Evolutionary conservation across 1,139 yeast species (phyloP), one percentile per base, ranked within the genome.

Genomic region (Wickerhamomyces sp.): DNA sequence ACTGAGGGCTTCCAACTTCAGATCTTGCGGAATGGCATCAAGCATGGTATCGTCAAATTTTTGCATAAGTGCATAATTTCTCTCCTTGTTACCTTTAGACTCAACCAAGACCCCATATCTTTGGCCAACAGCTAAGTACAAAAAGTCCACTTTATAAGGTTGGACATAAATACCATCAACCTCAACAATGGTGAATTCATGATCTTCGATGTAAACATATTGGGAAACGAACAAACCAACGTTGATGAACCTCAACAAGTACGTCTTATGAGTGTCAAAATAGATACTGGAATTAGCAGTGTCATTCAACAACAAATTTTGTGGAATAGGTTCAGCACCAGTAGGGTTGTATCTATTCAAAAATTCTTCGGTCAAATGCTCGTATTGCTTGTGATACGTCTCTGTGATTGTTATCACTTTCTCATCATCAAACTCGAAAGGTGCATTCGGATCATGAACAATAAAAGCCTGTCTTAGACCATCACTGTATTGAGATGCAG

Each of bases 301-400:
- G 43, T 82, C 83, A 52, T 82, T 81, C 53, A 82, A 70, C 36
- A 82, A 61, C 25, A 75, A 51, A 50, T 75, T 78, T 43, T 77
- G 77, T 7, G 91, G 91, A 38, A 82, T 71, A 25, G 91, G 91
- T 55, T 83, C 93, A 26, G 85, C 87, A 37, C 93, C 93, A 2
- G 89, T 81, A 22, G 93, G 93, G 47, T 83, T 83, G 53, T 71
- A 82, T 44, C 81, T 59, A 33, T 70, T 69, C 52, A 79, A 58
- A 57, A 81, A 82, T 24, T 59, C 57, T 9, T 58, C 49, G 36
- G 66, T 58, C 29, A 80, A 62, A 2, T 59, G 66, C 14, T 62
- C 61, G 37, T 75, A 66, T 29, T 68, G 60, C 20, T 65, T 58
- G 49, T 78, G 85, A 53, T 83, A 83, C 61, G 80, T 71, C 45